Percentiles rank a stretch among this genome's conserved stretches.
These are phyloP conservation scores for Pseudogymnoascus verrucosus DNA, from an alignment of 2,329 filamentous ascomycete genomes.

Conservation along the genomic window DNA sequence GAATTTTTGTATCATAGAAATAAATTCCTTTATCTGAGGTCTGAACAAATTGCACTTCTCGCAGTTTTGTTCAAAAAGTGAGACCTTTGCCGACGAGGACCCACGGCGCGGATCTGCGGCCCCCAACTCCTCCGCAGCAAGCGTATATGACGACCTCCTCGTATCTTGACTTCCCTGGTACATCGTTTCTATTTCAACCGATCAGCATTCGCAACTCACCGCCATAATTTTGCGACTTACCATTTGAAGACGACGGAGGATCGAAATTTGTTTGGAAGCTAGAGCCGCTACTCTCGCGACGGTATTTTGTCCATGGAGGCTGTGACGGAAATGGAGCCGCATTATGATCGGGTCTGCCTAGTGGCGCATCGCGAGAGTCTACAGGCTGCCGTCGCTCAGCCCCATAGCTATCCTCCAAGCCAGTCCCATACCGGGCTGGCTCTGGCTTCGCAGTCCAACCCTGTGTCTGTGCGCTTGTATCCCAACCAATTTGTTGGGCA, in stretches of 20 bases:
- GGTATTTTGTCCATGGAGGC: slow-evolving; percentile 1
- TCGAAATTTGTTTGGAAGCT: slow-evolving; percentile 1
- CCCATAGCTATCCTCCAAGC: neutral
- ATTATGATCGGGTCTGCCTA: neutral
- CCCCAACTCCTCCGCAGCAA: neutral
- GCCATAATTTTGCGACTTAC: neutral
- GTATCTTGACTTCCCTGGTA: neutral
- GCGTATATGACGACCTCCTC: slow-evolving; percentile 1
- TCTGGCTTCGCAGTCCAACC: neutral
- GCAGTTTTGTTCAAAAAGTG: slow-evolving; percentile 5
- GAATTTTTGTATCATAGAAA: neutral
- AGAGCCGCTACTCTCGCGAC: neutral
- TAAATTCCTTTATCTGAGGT: slow-evolving; percentile 1
- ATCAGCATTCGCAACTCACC: neutral
- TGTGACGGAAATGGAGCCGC: neutral
- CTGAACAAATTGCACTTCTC: neutral
- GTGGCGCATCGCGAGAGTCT: neutral
- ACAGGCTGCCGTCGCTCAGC: slow-evolving; percentile 8
- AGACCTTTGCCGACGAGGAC: neutral
- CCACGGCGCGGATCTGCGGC: neutral
- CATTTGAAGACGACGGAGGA: neutral
- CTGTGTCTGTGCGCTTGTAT: neutral
- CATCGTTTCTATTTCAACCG: neutral
- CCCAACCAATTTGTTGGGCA: neutral
- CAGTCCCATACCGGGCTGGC: neutral